Percentiles rank a stretch among this genome's conserved stretches.
Evolutionary conservation across 257 asterid genomes (phyloP).

Genomic region (Eucommia ulmoides): DNA sequence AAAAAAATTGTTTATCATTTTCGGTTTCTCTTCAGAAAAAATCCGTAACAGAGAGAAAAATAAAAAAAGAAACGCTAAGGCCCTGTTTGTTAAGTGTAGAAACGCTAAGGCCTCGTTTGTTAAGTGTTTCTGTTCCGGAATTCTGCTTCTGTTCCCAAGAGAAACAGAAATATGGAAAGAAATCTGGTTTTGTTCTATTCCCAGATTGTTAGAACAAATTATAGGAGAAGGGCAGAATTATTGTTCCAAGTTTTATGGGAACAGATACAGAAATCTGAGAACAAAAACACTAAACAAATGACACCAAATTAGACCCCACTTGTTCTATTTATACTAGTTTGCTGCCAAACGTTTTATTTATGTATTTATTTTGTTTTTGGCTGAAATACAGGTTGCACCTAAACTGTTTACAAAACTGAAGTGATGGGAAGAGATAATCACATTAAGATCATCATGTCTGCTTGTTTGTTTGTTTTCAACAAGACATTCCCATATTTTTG

Average conservation of each 20-base stretch:
- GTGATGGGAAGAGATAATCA: constrained; percentile 17
- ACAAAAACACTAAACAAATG: no score
- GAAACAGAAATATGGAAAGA: background rate
- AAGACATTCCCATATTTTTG: constrained; percentile 9
- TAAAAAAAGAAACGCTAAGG: no score
- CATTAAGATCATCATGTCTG: constrained; percentile 7
- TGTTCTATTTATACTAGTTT: background rate
- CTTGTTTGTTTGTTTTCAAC: constrained; percentile 5
- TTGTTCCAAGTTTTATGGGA: no score
- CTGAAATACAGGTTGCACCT: constrained; percentile 23
- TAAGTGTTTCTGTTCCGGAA: background rate
- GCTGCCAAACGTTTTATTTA: background rate
- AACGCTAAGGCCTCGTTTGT: no score
- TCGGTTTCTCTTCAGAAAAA: background rate
- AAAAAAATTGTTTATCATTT: background rate
- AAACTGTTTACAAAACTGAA: constrained; percentile 43
- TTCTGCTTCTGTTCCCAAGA: background rate
- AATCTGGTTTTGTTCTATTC: no score
- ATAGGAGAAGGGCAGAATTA: background rate
- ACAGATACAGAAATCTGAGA: no score
- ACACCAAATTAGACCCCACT: background rate
- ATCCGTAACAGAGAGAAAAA: no score
- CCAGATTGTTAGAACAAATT: no score
- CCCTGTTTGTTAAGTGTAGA: no score
- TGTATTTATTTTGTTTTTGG: background rate